Evolutionary conservation across 352 stramenopile species (phyloP), one percentile per base, ranked within the genome.

Genomic region (Phytophthora fragariae): DNA sequence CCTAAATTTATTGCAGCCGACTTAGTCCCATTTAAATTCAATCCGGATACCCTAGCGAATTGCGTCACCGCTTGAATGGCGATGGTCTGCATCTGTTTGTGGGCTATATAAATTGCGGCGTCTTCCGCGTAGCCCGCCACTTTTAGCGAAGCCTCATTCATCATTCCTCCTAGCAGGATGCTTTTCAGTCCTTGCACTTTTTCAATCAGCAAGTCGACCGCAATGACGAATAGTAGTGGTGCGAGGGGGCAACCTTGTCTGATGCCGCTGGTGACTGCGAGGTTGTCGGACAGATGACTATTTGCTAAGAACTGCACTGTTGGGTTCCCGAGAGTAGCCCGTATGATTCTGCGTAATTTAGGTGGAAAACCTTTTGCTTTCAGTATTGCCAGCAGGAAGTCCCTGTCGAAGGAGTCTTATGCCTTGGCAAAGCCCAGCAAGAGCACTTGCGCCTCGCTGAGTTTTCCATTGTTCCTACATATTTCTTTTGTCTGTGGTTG

Each of bases 401-500:
- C n/a, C 14, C 65, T 39, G 7, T 60, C n/a, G 0, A 72, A 7
- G 0, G 65, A 72, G n/a, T 66, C 65, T 6, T 72, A 66, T 0
- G 49, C 65, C 8, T 72, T 72, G 0, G 46, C 56, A 41, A 72
- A 65, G 8, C 65, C 56, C 1, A 72, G 15, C 2, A 72, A 2
- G 5, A 72, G n/a, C 0, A 62, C 65, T 4, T 65, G 56, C 3
- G 63, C 63, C 12, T 55, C 9, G 7, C 0, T 33, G 2, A 46
- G 11, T 12, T 37, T 6, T 17, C 9, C 24, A 3, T 24, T 46
- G 4, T 21, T 59, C 1, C 2, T 7, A 6, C 55, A 61, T 0
- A 37, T 14, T 17, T 50, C 8, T 12, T 72, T 60, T 27, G 24
- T 27, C 24, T 27, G 24, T 27, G 24, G 2, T 47, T 19, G 0